A percentile compares a stretch with the other conserved stretches of the same genome.
phyloP scores from a whole-genome alignment of 1,284 basidiomycete species.

The Boletus sp. region DNA sequence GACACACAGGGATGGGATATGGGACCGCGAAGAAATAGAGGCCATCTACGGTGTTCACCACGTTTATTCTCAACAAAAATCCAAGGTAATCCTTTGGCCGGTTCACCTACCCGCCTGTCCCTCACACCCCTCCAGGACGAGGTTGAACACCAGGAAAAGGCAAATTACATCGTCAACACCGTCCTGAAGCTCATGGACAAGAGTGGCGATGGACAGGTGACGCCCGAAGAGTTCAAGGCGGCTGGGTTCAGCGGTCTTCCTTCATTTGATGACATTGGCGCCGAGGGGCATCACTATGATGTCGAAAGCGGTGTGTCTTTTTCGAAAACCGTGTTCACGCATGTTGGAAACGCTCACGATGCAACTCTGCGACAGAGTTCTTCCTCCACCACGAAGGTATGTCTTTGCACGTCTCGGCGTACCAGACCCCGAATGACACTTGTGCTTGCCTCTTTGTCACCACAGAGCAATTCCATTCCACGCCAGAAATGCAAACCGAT shows the following conservation, averaged over 20 bases:
- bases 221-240: conserved; percentile 78
- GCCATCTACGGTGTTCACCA: conserved; percentile 97
- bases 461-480: conserved; percentile 88
- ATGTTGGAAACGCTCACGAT: conserved; percentile 2
- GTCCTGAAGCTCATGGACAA: conserved; percentile 81
- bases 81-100: conserved; percentile 52
- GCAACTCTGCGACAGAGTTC: conserved; percentile 57
- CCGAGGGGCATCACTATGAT: conserved; percentile 93
- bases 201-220: conserved; percentile 78
- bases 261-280: conserved; percentile 86
- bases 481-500: conserved; percentile 96
- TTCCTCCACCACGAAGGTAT: conserved; percentile 93
- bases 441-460: neutral
- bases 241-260: conserved; percentile 84
- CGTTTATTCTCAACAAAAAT: conserved; percentile 87
- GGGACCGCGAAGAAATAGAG: conserved; percentile 84
- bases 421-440: neutral
- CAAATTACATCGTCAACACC: conserved; percentile 77
- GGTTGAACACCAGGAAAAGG: conserved; percentile 82
- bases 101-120: neutral
- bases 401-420: conserved; percentile 8
- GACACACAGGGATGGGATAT: conserved; percentile 62
- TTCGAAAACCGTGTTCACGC: neutral
- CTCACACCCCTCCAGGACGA: conserved; percentile 57
- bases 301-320: conserved; percentile 72